Evolutionary conservation across 352 stramenopile species (phyloP).

Genomic region (Thalassiosira gravida): DNA sequence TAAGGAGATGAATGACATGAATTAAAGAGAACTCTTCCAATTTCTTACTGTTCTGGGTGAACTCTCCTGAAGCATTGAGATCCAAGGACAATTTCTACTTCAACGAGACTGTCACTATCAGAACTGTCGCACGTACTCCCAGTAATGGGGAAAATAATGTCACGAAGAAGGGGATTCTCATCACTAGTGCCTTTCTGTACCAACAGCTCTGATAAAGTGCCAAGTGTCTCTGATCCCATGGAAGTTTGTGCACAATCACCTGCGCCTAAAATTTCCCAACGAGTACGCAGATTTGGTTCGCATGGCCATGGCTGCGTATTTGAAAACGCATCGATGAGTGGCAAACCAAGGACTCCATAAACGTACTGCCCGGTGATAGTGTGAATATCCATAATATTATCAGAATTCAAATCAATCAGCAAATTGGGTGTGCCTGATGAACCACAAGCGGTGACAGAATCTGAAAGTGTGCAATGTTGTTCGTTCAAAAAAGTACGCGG

Average conservation of each 20-base stretch:
- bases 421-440: conserved; percentile 37
- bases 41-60: conserved; percentile 55
- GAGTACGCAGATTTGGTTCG: conserved; percentile 43
- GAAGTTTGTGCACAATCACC: conserved; percentile 39
- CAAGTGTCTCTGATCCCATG: conserved; percentile 41
- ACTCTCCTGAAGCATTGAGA: conserved; percentile 60
- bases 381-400: conserved; percentile 49
- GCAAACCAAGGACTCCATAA: conserved; percentile 60
- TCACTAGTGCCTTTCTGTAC: conserved; percentile 29
- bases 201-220: conserved; percentile 47
- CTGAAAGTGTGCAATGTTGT: conserved; percentile 55
- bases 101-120: conserved; percentile 21
- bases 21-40: conserved; percentile 6
- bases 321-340: conserved; percentile 38
- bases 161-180: conserved; percentile 52
- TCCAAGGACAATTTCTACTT: conserved; percentile 52
- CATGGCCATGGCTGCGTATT: conserved; percentile 48
- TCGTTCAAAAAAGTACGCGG: conserved; percentile 65
- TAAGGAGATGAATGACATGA: not conserved
- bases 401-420: conserved; percentile 53
- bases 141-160: conserved; percentile 57
- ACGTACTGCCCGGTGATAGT: conserved; percentile 61
- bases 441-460: conserved; percentile 44
- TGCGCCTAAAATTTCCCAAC: conserved; percentile 59
- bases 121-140: conserved; percentile 33